phyloP scores from a whole-genome alignment of 768 basidiomycete genomes.

The Cytidiella melzeri region DNA sequence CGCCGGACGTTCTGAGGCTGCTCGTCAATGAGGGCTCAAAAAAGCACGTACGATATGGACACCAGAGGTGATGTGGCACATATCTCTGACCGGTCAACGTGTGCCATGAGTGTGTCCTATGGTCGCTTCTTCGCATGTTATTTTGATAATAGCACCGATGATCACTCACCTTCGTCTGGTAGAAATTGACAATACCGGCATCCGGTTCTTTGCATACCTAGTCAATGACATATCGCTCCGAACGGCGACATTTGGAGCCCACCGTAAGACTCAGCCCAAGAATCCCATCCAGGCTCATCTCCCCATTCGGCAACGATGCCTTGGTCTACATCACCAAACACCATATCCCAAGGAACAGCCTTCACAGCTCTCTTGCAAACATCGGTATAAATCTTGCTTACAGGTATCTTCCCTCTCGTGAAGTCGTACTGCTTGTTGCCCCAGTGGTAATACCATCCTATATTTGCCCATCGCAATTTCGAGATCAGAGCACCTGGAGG shows the following conservation, averaged over 20 bases:
- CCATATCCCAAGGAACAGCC: conserved; percentile 61
- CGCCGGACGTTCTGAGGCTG: not conserved
- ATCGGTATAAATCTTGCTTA: conserved; percentile 48
- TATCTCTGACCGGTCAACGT: conserved; percentile 95
- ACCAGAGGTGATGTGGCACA: conserved; percentile 90
- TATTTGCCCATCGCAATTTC: conserved; percentile 92
- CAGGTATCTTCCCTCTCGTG: conserved; percentile 54
- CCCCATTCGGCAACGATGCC: conserved; percentile 42
- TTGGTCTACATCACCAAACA: conserved; percentile 40
- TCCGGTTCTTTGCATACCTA: conserved; percentile 88
- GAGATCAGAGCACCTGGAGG: conserved; percentile 52
- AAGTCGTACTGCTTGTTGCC: conserved; percentile 94
- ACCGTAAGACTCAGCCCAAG: conserved; percentile 82
- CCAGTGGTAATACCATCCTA: conserved; percentile 98
- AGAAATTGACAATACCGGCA: conserved; percentile 96
- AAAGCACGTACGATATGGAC: conserved; percentile 73
- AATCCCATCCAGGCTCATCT: conserved; percentile 54
- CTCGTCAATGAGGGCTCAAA: not conserved
- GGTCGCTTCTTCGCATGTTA: not conserved
- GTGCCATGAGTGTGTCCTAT: conserved; percentile 90
- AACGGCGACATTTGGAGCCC: too few species aligned
- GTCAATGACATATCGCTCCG: too few species aligned
- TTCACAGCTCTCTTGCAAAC: conserved; percentile 61
- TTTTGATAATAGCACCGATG: not conserved
- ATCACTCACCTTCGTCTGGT: conserved; percentile 59